phyloP scores from a whole-genome alignment of 257 asterid species.

The Verbascum thapsus region DNA sequence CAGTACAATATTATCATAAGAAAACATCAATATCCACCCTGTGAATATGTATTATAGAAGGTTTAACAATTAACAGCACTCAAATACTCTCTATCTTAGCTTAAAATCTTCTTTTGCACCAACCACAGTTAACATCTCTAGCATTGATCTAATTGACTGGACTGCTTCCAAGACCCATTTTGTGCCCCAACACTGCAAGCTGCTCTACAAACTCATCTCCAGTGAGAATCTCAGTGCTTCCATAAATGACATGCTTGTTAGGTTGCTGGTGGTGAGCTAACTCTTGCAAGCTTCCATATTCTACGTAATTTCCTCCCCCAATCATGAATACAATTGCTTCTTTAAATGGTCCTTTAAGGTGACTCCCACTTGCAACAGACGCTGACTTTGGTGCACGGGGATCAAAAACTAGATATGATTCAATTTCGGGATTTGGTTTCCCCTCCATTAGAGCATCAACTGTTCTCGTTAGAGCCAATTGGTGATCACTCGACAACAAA shows the following conservation, averaged over 20 bases:
- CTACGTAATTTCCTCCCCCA: conserved; percentile 97
- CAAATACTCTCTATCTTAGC: too few species aligned
- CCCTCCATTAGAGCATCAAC: conserved; percentile 99
- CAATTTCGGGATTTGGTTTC: conserved; percentile 84
- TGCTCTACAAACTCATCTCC: conserved; percentile 96
- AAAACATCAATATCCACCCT: too few species aligned
- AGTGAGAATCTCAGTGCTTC: conserved; percentile 86
- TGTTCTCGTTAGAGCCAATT: conserved; percentile 77
- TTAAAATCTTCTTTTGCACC: too few species aligned
- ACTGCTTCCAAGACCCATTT: conserved; percentile 81
- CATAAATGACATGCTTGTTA: conserved; percentile 73
- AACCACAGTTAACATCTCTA: too few species aligned
- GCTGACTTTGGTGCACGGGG: conserved; percentile 90
- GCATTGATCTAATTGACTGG: conserved; percentile 33
- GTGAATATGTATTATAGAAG: too few species aligned
- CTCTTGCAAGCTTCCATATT: conserved; percentile 81
- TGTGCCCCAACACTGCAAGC: conserved; percentile 70
- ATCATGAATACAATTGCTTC: conserved; percentile 97
- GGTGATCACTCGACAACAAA: conserved; percentile 83
- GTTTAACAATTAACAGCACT: too few species aligned
- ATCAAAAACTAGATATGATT: conserved; percentile 76
- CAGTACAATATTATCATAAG: too few species aligned
- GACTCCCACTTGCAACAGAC: conserved; percentile 63
- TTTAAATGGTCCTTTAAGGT: conserved; percentile 87
- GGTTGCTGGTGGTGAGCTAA: conserved; percentile 79